Evolutionary conservation across 139 green algal species (phyloP).

Genomic region (Chlorella ohadii): DNA sequence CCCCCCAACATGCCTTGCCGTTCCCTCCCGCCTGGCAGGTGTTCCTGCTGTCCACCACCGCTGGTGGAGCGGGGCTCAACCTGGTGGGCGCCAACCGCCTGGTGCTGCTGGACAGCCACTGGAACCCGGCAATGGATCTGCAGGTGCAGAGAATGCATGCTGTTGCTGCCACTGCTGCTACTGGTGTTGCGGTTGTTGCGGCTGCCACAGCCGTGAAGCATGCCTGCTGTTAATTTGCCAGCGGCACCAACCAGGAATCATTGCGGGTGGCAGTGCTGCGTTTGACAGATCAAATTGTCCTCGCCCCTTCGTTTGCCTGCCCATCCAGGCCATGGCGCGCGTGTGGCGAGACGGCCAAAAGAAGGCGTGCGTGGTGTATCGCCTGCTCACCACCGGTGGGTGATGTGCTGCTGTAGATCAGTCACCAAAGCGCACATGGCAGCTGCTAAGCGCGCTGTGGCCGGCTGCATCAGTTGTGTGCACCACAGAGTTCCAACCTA

Average conservation of each 20-base stretch:
- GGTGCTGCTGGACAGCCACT: slow-evolving; percentile 75
- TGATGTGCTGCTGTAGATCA: too few relatives aligned
- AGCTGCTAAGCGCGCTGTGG: too few relatives aligned
- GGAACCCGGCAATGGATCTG: slow-evolving; percentile 72
- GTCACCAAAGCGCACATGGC: too few relatives aligned
- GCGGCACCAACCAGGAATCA: too few relatives aligned
- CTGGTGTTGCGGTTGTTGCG: slow-evolving; percentile 18
- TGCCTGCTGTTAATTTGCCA: too few relatives aligned
- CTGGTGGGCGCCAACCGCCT: slow-evolving; percentile 83
- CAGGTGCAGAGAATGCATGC: slow-evolving; percentile 14
- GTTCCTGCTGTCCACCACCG: slow-evolving; percentile 87
- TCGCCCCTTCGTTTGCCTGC: too few relatives aligned
- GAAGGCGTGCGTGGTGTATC: slow-evolving; percentile 79
- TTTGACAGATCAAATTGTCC: too few relatives aligned
- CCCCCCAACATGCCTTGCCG: too few relatives aligned
- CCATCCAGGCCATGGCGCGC: slow-evolving; percentile 79
- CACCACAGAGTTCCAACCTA: too few relatives aligned
- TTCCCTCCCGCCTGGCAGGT: slow-evolving; percentile 53
- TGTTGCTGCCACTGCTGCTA: not conserved
- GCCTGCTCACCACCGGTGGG: slow-evolving; percentile 75
- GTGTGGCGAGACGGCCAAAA: slow-evolving; percentile 90
- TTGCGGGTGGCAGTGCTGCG: too few relatives aligned
- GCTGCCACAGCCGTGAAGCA: too few relatives aligned
- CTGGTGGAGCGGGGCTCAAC: slow-evolving; percentile 92
- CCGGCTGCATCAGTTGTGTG: too few relatives aligned